Evolutionary conservation across 2,329 filamentous ascomycete species (phyloP), one percentile per base, ranked within the genome.

Genomic region (Fusarium sp.): DNA sequence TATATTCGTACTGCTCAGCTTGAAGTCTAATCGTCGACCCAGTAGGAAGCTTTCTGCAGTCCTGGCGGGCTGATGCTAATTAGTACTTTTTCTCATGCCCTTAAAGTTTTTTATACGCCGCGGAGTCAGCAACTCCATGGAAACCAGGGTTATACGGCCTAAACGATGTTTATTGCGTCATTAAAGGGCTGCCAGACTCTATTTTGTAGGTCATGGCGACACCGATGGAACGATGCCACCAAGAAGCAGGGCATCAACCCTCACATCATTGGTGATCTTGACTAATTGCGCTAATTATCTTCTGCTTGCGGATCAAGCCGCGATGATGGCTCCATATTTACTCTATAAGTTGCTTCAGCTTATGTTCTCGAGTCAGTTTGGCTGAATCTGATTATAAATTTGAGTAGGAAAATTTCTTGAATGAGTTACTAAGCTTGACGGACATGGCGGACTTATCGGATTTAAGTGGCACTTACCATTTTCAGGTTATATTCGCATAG

Each of bases 381-480:
- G 11, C 10, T 4, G 7, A 6, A 12, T n/a, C 11, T 4, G 27
- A 29, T n/a, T 12, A 48, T 1, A 48, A 48, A 48, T 29, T n/a
- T 3, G 0, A 6, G 14, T n/a, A 1, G 0, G 19, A n/a, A n/a
- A 48, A 1, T 48, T 29, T 1, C 1, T n/a, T 1, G 11, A 6
- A 3, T 3, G 21, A n/a, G 4, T 31, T n/a, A n/a, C 19, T 31
- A 48, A 31, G 27, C 21, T 31, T 0, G 27, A 48, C 45, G 21
- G 45, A 48, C 45, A 0, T 12, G 7, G 1, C 2, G 27, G 45
- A 48, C 27, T 48, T 48, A 4, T 3, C 45, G 15, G 21, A n/a
- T 2, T 31, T 9, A n/a, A n/a, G 21, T 18, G 5, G 3, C 15
- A 31, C 21, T 18, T 31, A n/a, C 21, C 1, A 12, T 31, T n/a